Conservation (phyloP, 768 basidiomycete species). For the Termitomyces sp. region DNA sequence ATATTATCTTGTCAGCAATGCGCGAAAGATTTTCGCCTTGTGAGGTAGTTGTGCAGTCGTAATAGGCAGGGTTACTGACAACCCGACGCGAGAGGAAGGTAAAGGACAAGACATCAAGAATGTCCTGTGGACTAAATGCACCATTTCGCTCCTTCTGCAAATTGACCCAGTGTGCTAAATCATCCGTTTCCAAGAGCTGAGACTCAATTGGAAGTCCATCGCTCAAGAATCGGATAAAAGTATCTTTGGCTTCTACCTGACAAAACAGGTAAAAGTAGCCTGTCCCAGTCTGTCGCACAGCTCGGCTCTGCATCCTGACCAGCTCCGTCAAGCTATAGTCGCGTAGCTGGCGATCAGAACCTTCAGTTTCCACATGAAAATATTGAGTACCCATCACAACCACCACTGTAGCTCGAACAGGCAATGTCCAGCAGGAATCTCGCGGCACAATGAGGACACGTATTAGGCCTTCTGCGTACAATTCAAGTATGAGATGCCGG, state of each 20-base stretch:
- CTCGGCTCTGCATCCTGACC: constrained; percentile 88
- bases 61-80: constrained; percentile 80
- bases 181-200: constrained; percentile 48
- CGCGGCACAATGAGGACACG: constrained; percentile 79
- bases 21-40: constrained; percentile 62
- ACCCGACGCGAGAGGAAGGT: constrained; percentile 76
- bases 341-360: constrained; percentile 60
- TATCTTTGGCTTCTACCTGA: constrained; percentile 80
- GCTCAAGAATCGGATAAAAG: constrained; percentile 78
- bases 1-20: constrained; percentile 55
- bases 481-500: constrained; percentile 67
- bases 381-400: constrained; percentile 95
- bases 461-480: constrained; percentile 78
- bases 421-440: constrained; percentile 87
- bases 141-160: constrained; percentile 32
- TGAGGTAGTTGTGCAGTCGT: constrained; percentile 49
- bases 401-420: constrained; percentile 76
- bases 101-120: constrained; percentile 75
- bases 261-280: constrained; percentile 87
- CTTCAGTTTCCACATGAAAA: constrained; percentile 42
- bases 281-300: constrained; percentile 55
- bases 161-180: constrained; percentile 46
- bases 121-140: constrained; percentile 56
- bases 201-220: constrained; percentile 93
- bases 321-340: constrained; percentile 84